Conservation (phyloP, 2,329 filamentous ascomycete genomes). For the Lachnellula hyalina region DNA sequence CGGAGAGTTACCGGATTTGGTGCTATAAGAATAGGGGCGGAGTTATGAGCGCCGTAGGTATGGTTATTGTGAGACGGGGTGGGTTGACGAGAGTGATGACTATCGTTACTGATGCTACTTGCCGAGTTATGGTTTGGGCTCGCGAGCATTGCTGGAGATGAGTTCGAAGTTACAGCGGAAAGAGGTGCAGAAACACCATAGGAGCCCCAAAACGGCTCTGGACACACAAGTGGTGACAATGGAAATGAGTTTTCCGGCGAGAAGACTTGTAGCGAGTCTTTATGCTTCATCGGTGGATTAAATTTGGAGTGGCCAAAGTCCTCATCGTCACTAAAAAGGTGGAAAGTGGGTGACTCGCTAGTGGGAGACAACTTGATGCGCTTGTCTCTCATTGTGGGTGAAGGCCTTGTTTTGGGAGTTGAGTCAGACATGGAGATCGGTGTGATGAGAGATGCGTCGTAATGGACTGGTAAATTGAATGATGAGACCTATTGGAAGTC, state of each 20-base stretch:
- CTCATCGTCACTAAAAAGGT: constrained; percentile 14
- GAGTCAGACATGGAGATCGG: constrained; percentile 24
- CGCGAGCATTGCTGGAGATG: constrained; percentile 17
- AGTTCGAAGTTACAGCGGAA: constrained; percentile 10
- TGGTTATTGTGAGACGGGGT: constrained; percentile 8
- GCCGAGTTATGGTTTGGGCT: constrained; percentile 18
- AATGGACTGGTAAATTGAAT: constrained; percentile 26
- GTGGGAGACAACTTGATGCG: constrained; percentile 18
- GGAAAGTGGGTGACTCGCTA: constrained; percentile 14
- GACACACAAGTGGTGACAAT: constrained; percentile 11
- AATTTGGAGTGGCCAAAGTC: constrained; percentile 15
- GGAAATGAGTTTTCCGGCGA: constrained; percentile 17
- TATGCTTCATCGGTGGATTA: constrained; percentile 23
- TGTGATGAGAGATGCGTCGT: constrained; percentile 25
- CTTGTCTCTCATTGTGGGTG: constrained; percentile 9
- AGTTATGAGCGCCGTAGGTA: constrained; percentile 9
- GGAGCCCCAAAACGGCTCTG: constrained; percentile 19
- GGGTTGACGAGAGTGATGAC: constrained; percentile 10
- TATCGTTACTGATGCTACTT: constrained; percentile 14
- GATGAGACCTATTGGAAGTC: constrained; percentile 25
- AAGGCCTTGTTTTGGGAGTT: constrained; percentile 14
- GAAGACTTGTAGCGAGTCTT: constrained; percentile 15
- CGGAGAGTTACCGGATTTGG: constrained; percentile 19
- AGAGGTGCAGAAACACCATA: constrained; percentile 23
- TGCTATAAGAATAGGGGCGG: constrained; percentile 22